These are phyloP conservation scores for Phlyctochytrium planicorne DNA, from an alignment of 192 early-diverging fungal genomes.

Conservation along the genomic window DNA sequence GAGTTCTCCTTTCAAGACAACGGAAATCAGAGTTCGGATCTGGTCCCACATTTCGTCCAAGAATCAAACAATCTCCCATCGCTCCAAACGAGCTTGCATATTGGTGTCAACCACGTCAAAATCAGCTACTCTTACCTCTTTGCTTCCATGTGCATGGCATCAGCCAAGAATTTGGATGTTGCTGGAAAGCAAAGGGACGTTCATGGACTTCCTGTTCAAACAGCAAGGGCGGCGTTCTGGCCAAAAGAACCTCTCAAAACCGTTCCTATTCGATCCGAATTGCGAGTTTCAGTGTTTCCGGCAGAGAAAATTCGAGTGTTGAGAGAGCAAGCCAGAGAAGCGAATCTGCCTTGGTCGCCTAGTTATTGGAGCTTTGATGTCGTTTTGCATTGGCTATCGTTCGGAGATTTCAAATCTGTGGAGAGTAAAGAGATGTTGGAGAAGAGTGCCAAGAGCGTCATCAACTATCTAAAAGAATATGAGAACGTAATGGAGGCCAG, in stretches of 20 bases:
- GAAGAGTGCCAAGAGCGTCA: background rate
- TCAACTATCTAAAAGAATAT: background rate
- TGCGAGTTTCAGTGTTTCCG: background rate
- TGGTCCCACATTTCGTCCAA: background rate
- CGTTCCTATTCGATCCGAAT: background rate
- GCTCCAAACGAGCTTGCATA: background rate
- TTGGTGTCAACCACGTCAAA: background rate
- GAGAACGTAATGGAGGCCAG: background rate
- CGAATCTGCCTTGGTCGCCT: background rate
- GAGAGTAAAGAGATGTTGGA: background rate
- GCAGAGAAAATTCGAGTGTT: background rate
- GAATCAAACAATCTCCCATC: background rate
- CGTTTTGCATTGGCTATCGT: background rate
- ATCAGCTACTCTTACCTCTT: slow-evolving; percentile 1
- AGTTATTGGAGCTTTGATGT: slow-evolving; percentile 1
- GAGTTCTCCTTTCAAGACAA: background rate
- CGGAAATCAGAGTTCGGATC: background rate
- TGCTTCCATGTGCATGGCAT: background rate
- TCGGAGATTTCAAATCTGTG: background rate
- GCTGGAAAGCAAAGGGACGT: background rate
- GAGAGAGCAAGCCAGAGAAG: background rate
- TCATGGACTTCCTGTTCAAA: background rate
- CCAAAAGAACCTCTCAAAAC: too few relatives aligned
- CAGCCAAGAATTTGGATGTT: background rate
- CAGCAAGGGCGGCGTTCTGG: background rate